Evolutionary conservation across 1,284 basidiomycete genomes (phyloP), one percentile per base, ranked within the genome.

Genomic region (Pyrrhoderma noxium): DNA sequence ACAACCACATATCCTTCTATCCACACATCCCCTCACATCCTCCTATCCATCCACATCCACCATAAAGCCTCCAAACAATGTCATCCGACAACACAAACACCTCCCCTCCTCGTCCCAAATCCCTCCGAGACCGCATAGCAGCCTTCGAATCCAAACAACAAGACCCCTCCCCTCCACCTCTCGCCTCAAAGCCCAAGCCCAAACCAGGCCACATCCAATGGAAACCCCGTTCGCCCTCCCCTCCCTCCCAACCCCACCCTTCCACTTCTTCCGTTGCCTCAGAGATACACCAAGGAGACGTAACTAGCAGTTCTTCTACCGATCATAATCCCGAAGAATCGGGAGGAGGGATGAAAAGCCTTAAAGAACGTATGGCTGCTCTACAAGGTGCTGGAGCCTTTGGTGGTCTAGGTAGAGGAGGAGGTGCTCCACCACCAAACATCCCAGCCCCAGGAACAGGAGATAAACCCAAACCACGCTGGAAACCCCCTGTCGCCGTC

Each of bases 321-420:
- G 41, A 40, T 49, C 62, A 55, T 44, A 64, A 63, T 49, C 63
- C 88, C 4, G 79, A 79, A 18, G 92, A 94, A 70, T 91, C 90
- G 27, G 81, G 85, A 64, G 82, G 83, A 60, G 85, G 85, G 41
- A 84, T 76, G 3, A 84, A 79, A 3, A 89, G 86, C 55, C 69
- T 96, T 57, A 92, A 85, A 69, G 93, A 94, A 58, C 81, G 93
- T 40, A 95, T 96, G 90, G 91, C 91, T 22, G 89, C 91, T 2
- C 70, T 95, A 34, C 85, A 91, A 62, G 88, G 86, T 3, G 77
- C 72, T 45, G 84, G 85, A 18, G 87, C 74, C 8, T 93, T 93
- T 62, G 87, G 87, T 18, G 27, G 27, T 5, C 5, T 31, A 5
- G 27, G 7, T 5, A 11, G 27, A 11, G 27, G 27, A 31, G 27